These are phyloP conservation scores for Grosmannia clavigera DNA, from an alignment of 2,329 filamentous ascomycete genomes.

Conservation along the genomic window DNA sequence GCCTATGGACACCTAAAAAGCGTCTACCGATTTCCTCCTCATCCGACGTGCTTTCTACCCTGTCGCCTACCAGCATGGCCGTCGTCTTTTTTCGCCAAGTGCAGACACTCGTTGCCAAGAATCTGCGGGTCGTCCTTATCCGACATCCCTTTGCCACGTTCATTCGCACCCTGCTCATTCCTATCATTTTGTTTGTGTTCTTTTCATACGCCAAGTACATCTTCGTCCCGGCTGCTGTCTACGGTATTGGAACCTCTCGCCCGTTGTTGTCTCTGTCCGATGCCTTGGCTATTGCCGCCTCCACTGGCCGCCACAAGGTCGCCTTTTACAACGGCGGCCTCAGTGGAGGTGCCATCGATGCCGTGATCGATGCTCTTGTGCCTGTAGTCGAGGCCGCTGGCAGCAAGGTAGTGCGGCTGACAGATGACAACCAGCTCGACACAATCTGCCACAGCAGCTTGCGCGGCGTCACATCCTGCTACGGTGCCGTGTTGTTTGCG, in stretches of 20 bases:
- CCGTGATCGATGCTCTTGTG: constrained; percentile 52
- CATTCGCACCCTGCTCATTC: constrained; percentile 46
- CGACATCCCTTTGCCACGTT: constrained; percentile 40
- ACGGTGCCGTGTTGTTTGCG: constrained; percentile 59
- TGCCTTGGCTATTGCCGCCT: constrained; percentile 45
- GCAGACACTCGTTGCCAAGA: constrained; percentile 50
- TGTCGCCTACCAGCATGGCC: neutral
- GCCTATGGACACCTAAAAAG: neutral
- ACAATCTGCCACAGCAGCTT: constrained; percentile 44
- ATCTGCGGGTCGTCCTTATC: constrained; percentile 43
- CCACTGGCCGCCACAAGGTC: constrained; percentile 51
- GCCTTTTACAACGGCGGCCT: constrained; percentile 69
- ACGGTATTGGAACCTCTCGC: constrained; percentile 53
- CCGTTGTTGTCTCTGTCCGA: constrained; percentile 52
- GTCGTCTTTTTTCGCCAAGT: constrained; percentile 31
- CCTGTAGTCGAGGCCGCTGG: constrained; percentile 42
- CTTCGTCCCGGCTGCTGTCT: constrained; percentile 65
- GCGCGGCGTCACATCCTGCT: constrained; percentile 57
- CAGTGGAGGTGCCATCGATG: constrained; percentile 56
- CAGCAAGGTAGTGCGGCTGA: constrained; percentile 25
- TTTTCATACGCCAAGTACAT: constrained; percentile 67
- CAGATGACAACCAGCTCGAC: constrained; percentile 17
- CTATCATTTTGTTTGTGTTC: constrained; percentile 45
- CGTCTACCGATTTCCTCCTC: neutral
- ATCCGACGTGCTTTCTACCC: neutral